These are phyloP conservation scores for Talaromyces wortmannii DNA, from an alignment of 495 filamentous ascomycete species.

Conservation along the genomic window DNA sequence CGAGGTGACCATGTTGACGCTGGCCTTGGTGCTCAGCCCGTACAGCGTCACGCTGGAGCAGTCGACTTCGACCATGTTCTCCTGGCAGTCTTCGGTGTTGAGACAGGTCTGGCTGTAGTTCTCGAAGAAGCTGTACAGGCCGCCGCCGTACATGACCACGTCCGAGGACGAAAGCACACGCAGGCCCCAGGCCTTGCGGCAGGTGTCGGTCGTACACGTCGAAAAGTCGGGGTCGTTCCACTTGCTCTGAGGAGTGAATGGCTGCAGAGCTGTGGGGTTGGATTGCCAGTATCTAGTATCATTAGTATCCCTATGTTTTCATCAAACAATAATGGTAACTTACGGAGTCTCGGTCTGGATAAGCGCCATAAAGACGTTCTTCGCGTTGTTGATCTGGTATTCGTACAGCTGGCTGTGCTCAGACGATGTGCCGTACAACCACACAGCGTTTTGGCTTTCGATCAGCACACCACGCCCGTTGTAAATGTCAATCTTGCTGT, in stretches of 20 bases:
- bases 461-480: slow-evolving; percentile 82
- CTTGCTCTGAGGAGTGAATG: slow-evolving; percentile 54
- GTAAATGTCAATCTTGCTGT: slow-evolving; percentile 84
- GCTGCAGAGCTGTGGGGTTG: slow-evolving; percentile 68
- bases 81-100: slow-evolving; percentile 68
- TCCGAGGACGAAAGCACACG: slow-evolving; percentile 64
- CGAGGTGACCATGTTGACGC: slow-evolving; percentile 74
- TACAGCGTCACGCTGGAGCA: slow-evolving; percentile 64
- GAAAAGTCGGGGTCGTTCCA: slow-evolving; percentile 75
- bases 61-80: slow-evolving; percentile 81
- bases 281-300: slow-evolving; percentile 62
- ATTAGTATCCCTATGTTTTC: not conserved
- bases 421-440: slow-evolving; percentile 70
- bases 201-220: slow-evolving; percentile 52
- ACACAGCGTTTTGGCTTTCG: slow-evolving; percentile 52
- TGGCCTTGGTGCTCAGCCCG: slow-evolving; percentile 80
- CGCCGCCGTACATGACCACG: slow-evolving; percentile 68
- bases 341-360: slow-evolving; percentile 86
- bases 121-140: slow-evolving; percentile 81
- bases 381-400: slow-evolving; percentile 75
- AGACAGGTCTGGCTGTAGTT: slow-evolving; percentile 81
- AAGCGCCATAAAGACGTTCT: slow-evolving; percentile 75
- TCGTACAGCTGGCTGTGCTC: slow-evolving; percentile 91
- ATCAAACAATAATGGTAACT: not conserved
- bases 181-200: slow-evolving; percentile 80